These are phyloP conservation scores for Phenoliferia sp. DNA, from an alignment of 1,284 basidiomycete genomes.

Conservation along the genomic window DNA sequence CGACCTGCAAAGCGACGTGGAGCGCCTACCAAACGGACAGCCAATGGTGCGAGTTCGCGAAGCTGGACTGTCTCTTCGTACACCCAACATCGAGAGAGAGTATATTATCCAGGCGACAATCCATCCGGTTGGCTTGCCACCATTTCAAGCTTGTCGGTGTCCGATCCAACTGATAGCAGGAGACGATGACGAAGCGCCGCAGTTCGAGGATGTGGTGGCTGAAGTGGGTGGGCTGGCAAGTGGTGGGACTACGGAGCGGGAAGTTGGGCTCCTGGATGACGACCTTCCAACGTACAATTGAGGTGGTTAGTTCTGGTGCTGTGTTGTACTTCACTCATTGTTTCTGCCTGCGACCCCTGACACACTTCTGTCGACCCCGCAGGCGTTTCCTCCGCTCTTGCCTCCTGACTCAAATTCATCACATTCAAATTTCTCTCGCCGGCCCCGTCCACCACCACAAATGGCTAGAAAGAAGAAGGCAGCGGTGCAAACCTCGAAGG, in stretches of 20 bases:
- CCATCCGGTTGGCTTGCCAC: background rate
- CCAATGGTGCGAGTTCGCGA: background rate
- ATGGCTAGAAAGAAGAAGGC: too few species aligned
- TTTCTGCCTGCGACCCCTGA: too few species aligned
- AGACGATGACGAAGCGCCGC: background rate
- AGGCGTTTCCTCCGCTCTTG: too few species aligned
- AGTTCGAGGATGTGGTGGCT: background rate
- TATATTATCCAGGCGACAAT: constrained; percentile 3
- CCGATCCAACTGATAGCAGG: constrained; percentile 5
- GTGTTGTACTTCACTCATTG: too few species aligned
- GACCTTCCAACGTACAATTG: background rate
- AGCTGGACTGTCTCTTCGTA: background rate
- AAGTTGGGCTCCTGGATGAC: background rate
- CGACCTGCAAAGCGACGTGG: background rate
- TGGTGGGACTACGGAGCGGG: background rate
- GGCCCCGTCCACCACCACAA: too few species aligned
- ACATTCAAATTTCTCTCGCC: too few species aligned
- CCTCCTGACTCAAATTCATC: too few species aligned
- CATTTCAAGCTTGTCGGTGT: background rate
- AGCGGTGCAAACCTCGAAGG: too few species aligned
- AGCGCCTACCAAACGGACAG: background rate
- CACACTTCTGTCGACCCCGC: too few species aligned
- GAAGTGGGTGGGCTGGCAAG: background rate
- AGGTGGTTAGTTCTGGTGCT: too few species aligned
- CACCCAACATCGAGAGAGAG: constrained; percentile 10